Evolutionary conservation across 164 flowering plant species (phyloP), one percentile per base, ranked within the genome.

Genomic region (Magnolia sinica): DNA sequence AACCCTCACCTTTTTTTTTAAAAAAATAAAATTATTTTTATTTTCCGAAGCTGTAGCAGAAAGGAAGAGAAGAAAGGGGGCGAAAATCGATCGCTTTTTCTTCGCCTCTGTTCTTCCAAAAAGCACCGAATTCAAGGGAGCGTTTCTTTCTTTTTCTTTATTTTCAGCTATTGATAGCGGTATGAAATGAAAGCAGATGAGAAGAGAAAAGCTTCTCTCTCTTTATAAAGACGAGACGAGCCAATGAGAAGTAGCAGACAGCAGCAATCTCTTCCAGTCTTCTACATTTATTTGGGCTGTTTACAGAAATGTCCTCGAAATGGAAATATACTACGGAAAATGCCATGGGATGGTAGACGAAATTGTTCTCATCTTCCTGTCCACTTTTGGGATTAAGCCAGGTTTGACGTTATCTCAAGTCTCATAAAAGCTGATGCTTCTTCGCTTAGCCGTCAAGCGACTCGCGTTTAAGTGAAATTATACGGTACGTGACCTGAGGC

Each of bases 71-170:
- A 55, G 61, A 61, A 10, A 50, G 16, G 27, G 13, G 52, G 63
- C 58, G 19, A 9, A 61, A 70, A 19, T 45, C 8, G 50, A 63
- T 52, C 9, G 37, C 13, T 2, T 50, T 50, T n/a, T 9, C 59
- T 55, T 55, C 59, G 61, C 61, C 61, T 55, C 61, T 55, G 61
- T 16, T 10, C 61, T 55, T 55, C 45, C 16, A 16, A 55, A 55
- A 55, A 55, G 61, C 82, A 74, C 80, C 76, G 74, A 81, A 78
- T 75, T 77, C 78, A 81, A 78, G 73, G 72, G 66, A n/a, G 23
- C 70, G 64, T 4, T 19, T 66, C 16, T 8, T 55, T 24, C 37
- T 70, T 70, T 37, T 24, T 70, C 18, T 8, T 10, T 16, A 55
- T 10, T 16, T 8, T 10, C 13, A 16, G 61, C 61, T 16, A 10